Conservation (phyloP, 345 rosid genomes). For the Moricandia arvensis region DNA sequence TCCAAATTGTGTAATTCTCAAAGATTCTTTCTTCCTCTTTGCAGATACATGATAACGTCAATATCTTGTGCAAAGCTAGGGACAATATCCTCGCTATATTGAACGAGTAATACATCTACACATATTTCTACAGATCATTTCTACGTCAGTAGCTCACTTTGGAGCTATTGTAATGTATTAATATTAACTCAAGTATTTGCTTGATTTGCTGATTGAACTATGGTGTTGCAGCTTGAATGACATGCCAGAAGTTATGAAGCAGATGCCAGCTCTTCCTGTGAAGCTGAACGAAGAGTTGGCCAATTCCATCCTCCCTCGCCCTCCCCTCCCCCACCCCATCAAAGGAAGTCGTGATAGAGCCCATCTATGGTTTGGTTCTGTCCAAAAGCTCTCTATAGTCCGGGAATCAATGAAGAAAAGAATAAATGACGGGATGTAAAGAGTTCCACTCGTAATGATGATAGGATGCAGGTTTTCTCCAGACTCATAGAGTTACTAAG, state of each 20-base stretch:
- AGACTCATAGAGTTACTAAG: constrained; percentile 31
- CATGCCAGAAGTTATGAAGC: constrained; percentile 81
- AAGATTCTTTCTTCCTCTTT: constrained; percentile 4
- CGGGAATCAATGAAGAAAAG: constrained; percentile 1
- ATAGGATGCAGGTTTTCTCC: constrained; percentile 30
- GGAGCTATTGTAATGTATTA: not conserved
- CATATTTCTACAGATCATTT: not conserved
- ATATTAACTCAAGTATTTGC: not conserved
- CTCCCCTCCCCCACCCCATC: constrained; percentile 40
- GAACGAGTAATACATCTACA: constrained; percentile 55
- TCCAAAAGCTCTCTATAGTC: constrained; percentile 24
- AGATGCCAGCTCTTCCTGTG: constrained; percentile 85
- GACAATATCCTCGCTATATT: constrained; percentile 67
- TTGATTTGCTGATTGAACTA: not conserved
- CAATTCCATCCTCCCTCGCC: constrained; percentile 53
- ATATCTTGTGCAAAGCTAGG: constrained; percentile 59
- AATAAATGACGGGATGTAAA: constrained; percentile 29
- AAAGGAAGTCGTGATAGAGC: constrained; percentile 47
- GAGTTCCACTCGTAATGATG: constrained; percentile 22
- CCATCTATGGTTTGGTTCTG: not conserved
- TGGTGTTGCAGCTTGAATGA: constrained; percentile 62
- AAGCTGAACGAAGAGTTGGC: constrained; percentile 77
- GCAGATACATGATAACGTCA: constrained; percentile 68
- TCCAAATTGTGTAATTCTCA: not conserved
- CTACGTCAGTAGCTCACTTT: not conserved